A percentile compares a stretch with the other conserved stretches of the same genome.
phyloP scores from a whole-genome alignment of 164 flowering plant species.

The Liriodendron chinense region DNA sequence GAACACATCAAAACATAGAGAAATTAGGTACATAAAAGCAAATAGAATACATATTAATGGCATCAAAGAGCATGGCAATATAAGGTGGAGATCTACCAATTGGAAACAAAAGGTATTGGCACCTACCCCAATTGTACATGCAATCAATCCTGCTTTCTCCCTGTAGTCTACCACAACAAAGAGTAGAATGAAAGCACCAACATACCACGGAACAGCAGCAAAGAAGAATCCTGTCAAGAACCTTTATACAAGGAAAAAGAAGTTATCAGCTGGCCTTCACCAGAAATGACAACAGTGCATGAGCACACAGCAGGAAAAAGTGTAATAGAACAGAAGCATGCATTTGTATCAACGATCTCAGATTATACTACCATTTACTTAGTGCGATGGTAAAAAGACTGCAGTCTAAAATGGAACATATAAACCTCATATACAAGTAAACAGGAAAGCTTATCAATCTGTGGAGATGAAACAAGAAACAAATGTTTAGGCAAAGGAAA shows the following conservation, averaged over 20 bases:
- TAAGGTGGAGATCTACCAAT: slow-evolving; percentile 1
- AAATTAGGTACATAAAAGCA: not conserved
- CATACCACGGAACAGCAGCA: slow-evolving; percentile 81
- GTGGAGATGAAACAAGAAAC: not conserved
- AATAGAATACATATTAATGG: not conserved
- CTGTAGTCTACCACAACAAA: slow-evolving; percentile 63
- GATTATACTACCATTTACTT: too few species aligned
- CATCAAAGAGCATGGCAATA: not conserved
- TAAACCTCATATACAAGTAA: not conserved
- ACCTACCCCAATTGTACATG: slow-evolving; percentile 41
- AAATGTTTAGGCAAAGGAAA: not conserved
- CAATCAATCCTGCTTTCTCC: slow-evolving; percentile 79
- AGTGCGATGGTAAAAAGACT: too few species aligned
- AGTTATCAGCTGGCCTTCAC: not conserved
- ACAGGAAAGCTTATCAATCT: not conserved
- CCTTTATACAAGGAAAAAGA: slow-evolving; percentile 28
- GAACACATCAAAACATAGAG: too few species aligned
- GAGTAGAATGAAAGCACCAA: slow-evolving; percentile 64
- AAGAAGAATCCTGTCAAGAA: slow-evolving; percentile 72
- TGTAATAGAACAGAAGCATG: not conserved
- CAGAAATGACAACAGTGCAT: not conserved
- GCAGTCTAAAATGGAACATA: not conserved
- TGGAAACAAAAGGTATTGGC: not conserved
- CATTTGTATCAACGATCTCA: not conserved
- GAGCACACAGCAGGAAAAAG: not conserved